Evolutionary conservation across 768 basidiomycete species (phyloP), one percentile per base, ranked within the genome.

Genomic region (Cyclocybe cylindracea): DNA sequence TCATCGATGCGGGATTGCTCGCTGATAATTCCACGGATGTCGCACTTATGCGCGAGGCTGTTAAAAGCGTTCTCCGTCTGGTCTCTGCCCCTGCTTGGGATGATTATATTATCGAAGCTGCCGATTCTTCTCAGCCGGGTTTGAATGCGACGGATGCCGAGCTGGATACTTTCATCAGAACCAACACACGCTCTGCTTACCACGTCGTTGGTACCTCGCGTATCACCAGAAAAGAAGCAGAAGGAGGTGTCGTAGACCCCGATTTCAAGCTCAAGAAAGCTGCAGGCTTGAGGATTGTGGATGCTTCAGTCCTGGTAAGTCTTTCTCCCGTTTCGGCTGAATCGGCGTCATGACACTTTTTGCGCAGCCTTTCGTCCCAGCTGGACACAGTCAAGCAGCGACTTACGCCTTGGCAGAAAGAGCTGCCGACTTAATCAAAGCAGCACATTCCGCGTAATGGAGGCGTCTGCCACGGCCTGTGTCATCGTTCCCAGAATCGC

Each of bases 181-280:
- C 46, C 4, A 54, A 49, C 31, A 52, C 61, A 1, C 9, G 44
- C 2, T 57, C 50, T 14, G 55, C 65, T 10, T 64, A 51, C 34
- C 75, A 75, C 56, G 62, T 64, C n/a, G 61, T 65, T 8, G 65
- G 69, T 10, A 66, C 63, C 9, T 64, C 71, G 5, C 55, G 51
- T 7, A 70, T 74, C 66, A 67, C 68, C 1, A 55, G 67, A 0
- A 43, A 48, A 16, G 51, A 52, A 18, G 66, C 68, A 0, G 36
- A 47, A 7, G 56, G 51, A 16, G 73, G 72, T n/a, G 73, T 74
- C 8, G 69, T 73, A 2, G 65, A 73, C 46, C 65, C 72, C 7
- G 61, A 72, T 48, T 53, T 77, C 13, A 51, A 46, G 8, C 62
- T 75, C 8, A 73, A 75, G 54, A 61, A 62, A 1, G 60, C 64